These are phyloP conservation scores for Phytophthora niederhauseri DNA, from an alignment of 352 stramenopile genomes.

Conservation along the genomic window DNA sequence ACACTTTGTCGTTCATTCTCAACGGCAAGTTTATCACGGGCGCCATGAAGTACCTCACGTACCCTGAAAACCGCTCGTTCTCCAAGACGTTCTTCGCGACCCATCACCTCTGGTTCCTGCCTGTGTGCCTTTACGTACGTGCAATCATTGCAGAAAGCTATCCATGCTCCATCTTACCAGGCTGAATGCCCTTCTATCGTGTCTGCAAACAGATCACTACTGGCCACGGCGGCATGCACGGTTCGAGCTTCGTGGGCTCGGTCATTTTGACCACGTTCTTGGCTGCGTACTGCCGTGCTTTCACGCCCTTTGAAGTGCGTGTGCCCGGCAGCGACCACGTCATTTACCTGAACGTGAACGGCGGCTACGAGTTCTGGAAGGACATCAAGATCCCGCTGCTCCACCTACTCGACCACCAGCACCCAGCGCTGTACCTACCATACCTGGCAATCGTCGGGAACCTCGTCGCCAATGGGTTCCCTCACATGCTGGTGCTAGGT, in stretches of 20 bases:
- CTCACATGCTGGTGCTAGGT: slow-evolving; percentile 70
- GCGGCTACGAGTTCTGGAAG: slow-evolving; percentile 86
- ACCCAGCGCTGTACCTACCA: slow-evolving; percentile 71
- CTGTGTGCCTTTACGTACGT: slow-evolving; percentile 78
- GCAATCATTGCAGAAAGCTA: not conserved
- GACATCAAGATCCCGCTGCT: slow-evolving; percentile 77
- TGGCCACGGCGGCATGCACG: slow-evolving; percentile 74
- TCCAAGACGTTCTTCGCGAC: slow-evolving; percentile 84
- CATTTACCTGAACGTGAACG: slow-evolving; percentile 85
- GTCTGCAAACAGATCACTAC: slow-evolving; percentile 55
- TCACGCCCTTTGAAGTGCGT: slow-evolving; percentile 75
- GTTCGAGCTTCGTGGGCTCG: slow-evolving; percentile 66
- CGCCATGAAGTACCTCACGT: slow-evolving; percentile 91
- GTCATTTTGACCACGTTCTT: slow-evolving; percentile 67
- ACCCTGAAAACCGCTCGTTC: slow-evolving; percentile 79
- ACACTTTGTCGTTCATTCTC: slow-evolving; percentile 74
- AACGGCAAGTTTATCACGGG: slow-evolving; percentile 89
- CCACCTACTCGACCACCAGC: slow-evolving; percentile 75
- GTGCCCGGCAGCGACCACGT: slow-evolving; percentile 63
- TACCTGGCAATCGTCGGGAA: slow-evolving; percentile 72
- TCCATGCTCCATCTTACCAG: not conserved
- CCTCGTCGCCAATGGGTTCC: slow-evolving; percentile 70
- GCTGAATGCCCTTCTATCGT: not conserved
- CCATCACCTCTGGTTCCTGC: slow-evolving; percentile 87
- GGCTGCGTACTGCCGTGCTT: slow-evolving; percentile 56